Evolutionary conservation across 495 filamentous ascomycete species (phyloP).

Genomic region (Aspergillus bridgeri): DNA sequence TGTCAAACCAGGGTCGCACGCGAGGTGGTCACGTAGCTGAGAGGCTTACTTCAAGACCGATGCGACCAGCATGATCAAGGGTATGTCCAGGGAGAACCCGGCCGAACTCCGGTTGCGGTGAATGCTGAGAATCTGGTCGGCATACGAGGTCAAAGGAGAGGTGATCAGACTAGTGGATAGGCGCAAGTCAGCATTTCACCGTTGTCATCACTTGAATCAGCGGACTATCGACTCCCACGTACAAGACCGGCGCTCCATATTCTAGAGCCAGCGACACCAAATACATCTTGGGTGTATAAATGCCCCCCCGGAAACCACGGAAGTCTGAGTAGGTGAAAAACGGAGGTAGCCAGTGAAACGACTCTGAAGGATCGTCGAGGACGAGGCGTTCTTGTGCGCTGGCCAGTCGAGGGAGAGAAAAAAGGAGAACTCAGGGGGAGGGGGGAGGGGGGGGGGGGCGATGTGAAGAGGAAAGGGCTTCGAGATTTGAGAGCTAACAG

Average conservation of each 20-base stretch:
- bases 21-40: neutral
- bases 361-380: too few relatives aligned
- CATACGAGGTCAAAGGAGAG: conserved; percentile 82
- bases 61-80: conserved; percentile 94
- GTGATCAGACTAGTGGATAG: conserved; percentile 57
- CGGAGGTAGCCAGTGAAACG: neutral
- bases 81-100: conserved; percentile 89
- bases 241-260: conserved; percentile 49
- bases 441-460: too few relatives aligned
- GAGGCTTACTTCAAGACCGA: conserved; percentile 77
- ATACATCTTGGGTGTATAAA: conserved; percentile 28
- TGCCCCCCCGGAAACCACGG: neutral
- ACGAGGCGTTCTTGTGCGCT: neutral
- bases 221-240: conserved; percentile 12
- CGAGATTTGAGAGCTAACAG: neutral
- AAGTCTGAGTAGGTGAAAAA: neutral
- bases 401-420: neutral
- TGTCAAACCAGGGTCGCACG: neutral
- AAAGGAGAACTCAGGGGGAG: neutral
- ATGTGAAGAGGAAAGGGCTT: neutral
- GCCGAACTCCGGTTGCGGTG: conserved; percentile 74
- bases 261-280: conserved; percentile 39
- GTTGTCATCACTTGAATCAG: neutral
- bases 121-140: conserved; percentile 90
- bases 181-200: conserved; percentile 17